Conservation (phyloP, 2,329 filamentous ascomycete species). For the Sporothrix protearum region DNA sequence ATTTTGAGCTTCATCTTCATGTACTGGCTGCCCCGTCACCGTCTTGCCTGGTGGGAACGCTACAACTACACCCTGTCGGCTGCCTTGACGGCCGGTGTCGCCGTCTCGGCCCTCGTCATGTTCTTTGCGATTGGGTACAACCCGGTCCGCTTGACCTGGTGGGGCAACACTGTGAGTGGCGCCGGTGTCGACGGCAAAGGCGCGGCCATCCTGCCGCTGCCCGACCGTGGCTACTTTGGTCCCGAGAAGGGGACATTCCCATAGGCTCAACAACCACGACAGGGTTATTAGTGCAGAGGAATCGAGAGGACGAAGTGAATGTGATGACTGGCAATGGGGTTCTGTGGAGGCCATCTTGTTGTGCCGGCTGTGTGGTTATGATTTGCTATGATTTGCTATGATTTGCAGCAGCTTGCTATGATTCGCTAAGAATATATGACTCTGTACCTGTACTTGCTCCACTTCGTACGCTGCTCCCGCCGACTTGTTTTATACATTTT, state of each 20-base stretch:
- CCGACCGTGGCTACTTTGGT: constrained; percentile 37
- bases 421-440: not conserved
- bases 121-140: constrained; percentile 44
- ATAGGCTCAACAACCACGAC: too few species aligned
- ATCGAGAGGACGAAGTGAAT: too few species aligned
- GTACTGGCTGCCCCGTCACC: constrained; percentile 41
- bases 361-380: not conserved
- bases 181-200: constrained; percentile 36
- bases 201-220: constrained; percentile 33
- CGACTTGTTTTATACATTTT: not conserved
- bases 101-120: constrained; percentile 42
- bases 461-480: not conserved
- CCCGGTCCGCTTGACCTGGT: constrained; percentile 41
- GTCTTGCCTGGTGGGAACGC: constrained; percentile 44
- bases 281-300: too few species aligned
- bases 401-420: too few species aligned
- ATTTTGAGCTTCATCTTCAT: constrained; percentile 43
- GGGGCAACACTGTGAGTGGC: constrained; percentile 45
- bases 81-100: constrained; percentile 42
- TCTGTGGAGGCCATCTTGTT: not conserved
- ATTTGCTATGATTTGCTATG: not conserved
- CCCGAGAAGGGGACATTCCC: constrained; percentile 28
- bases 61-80: constrained; percentile 47
- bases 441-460: not conserved
- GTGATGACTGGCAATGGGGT: too few species aligned